Evolutionary conservation across 805 yeast genomes (phyloP), one percentile per base, ranked within the genome.

Genomic region (Wickerhamiella galacta): DNA sequence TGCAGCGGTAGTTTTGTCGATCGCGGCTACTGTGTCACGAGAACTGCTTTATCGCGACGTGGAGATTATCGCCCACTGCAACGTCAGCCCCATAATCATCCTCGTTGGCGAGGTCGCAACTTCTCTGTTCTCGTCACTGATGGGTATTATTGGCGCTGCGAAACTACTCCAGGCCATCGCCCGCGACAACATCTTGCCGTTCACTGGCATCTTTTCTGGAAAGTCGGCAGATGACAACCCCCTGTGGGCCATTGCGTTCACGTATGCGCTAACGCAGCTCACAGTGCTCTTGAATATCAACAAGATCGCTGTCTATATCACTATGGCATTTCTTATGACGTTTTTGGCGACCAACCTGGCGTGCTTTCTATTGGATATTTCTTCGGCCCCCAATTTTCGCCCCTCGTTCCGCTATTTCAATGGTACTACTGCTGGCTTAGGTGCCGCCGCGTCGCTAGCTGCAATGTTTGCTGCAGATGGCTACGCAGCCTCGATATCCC

Each of bases 391-490:
- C n/a, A 90, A 92, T 52, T 90, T 90, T 56, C 63, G 99, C 47
- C 99, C 99, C 3, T 80, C 94, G 3, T 90, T 90, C 64, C 75
- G 69, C 37, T 90, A 75, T 47, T 90, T 90, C 58, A 76, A 72
- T 45, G 66, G 83, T 30, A 63, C 67, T 28, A 82, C 96, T 0
- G 96, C 98, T 0, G 64, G 73, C 3, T 45, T 66, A 2, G 99
- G 95, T 2, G 75, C 77, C 0, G 32, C 72, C 0, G 52, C 70
- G 0, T 78, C 93, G 30, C 63, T 77, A 4, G 53, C 68, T 3
- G 93, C 95, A 1, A 90, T 90, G 98, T 79, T 82, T 47, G 73
- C 83, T 26, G 95, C 92, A 3, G 98, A 90, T 57, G 93, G 94
- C 22, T 47, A 77, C 11, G 79, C 93, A 2, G 96, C 98, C 0